Percentiles rank a stretch among this genome's conserved stretches.
Conservation (phyloP, 2,329 filamentous ascomycete genomes). For the Neophaeococcomyces aloes region DNA sequence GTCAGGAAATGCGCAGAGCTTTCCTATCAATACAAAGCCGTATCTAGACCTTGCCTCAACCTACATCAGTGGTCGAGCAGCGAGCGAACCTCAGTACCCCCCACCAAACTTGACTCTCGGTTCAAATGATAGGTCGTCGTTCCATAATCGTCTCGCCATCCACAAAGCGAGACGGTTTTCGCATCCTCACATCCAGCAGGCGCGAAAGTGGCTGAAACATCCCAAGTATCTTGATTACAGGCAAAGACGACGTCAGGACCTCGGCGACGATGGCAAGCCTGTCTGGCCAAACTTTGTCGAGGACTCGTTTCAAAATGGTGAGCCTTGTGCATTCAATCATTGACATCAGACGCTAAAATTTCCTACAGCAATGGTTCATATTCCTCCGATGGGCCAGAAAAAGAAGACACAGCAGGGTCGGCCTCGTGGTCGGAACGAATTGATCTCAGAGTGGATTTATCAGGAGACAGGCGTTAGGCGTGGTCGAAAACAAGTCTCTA, state of each 20-base stretch:
- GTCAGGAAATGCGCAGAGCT: slow-evolving; percentile 32
- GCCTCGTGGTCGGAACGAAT: slow-evolving; percentile 50
- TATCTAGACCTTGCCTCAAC: neutral
- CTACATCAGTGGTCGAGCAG: neutral
- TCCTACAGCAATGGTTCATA: slow-evolving; percentile 44
- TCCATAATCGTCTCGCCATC: slow-evolving; percentile 2
- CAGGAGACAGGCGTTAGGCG: slow-evolving; percentile 44
- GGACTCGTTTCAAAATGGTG: slow-evolving; percentile 40
- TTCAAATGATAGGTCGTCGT: slow-evolving; percentile 17
- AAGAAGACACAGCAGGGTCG: slow-evolving; percentile 44
- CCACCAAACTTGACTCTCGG: slow-evolving; percentile 15
- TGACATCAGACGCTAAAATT: slow-evolving; percentile 18
- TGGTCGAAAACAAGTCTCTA: slow-evolving; percentile 51
- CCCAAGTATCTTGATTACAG: slow-evolving; percentile 35
- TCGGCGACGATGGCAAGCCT: slow-evolving; percentile 33
- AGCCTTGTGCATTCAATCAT: slow-evolving; percentile 10
- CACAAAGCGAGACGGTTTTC: slow-evolving; percentile 1
- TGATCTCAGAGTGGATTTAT: slow-evolving; percentile 49
- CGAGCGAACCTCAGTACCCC: slow-evolving; percentile 10
- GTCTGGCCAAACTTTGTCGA: slow-evolving; percentile 39
- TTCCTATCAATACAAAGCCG: neutral
- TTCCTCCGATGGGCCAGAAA: slow-evolving; percentile 47
- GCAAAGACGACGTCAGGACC: slow-evolving; percentile 33
- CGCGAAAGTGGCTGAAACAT: slow-evolving; percentile 17
- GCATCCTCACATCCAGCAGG: slow-evolving; percentile 5